These are phyloP conservation scores for Trichodelitschia bisporula DNA, from an alignment of 495 filamentous ascomycete species.

Conservation along the genomic window DNA sequence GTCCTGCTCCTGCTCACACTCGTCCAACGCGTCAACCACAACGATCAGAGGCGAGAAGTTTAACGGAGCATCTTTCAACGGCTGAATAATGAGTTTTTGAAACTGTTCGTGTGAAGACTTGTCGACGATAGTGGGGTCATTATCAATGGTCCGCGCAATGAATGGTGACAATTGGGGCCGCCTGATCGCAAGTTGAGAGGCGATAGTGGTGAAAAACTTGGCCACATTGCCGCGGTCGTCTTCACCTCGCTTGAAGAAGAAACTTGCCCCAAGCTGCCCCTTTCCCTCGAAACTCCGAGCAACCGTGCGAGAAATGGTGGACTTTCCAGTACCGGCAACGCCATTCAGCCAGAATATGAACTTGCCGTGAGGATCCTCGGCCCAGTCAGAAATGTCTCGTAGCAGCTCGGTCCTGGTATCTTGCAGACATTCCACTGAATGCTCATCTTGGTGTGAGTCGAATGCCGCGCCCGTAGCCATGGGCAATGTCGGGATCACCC, in stretches of 20 bases:
- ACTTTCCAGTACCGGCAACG: not conserved
- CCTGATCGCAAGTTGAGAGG: conserved; percentile 4
- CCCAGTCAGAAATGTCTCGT: conserved; percentile 7
- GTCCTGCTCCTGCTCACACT: conserved; percentile 12
- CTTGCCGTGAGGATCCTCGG: conserved; percentile 2
- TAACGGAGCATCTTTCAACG: conserved; percentile 1
- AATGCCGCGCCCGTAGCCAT: conserved; percentile 6
- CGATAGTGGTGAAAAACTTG: conserved; percentile 10
- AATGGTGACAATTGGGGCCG: not conserved
- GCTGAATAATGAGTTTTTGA: conserved; percentile 5
- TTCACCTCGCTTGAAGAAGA: conserved; percentile 12
- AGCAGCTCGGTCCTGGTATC: conserved; percentile 11
- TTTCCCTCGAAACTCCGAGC: conserved; percentile 1
- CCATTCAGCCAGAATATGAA: conserved; percentile 6
- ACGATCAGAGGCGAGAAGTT: conserved; percentile 4
- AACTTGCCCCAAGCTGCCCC: conserved; percentile 9
- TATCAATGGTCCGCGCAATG: conserved; percentile 4
- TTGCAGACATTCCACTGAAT: conserved; percentile 7
- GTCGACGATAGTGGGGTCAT: conserved; percentile 4
- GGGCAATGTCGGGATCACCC: too few relatives aligned
- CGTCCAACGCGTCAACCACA: conserved; percentile 16
- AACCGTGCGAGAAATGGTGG: not conserved
- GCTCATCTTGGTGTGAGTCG: conserved; percentile 5
- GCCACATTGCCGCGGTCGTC: conserved; percentile 6
- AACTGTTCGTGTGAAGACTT: conserved; percentile 5